Percentiles rank a stretch among this genome's conserved stretches.
These are phyloP conservation scores for Lactarius evosmus DNA, from an alignment of 768 basidiomycete species.

Conservation along the genomic window DNA sequence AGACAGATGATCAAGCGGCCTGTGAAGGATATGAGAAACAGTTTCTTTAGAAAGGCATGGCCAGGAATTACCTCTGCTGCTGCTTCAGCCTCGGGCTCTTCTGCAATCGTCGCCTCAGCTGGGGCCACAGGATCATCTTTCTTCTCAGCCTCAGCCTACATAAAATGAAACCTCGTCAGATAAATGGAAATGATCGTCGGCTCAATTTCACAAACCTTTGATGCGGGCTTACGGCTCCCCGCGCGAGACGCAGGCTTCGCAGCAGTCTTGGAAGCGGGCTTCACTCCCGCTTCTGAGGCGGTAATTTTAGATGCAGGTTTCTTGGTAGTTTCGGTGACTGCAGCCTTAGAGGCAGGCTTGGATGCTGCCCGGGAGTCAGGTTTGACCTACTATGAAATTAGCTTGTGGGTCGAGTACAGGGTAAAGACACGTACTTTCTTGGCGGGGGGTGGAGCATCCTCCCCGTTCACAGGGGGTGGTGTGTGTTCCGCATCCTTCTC, in stretches of 20 bases:
- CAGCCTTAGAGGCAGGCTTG: constrained; percentile 39
- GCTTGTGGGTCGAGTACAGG: constrained; percentile 16
- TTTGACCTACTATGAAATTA: constrained; percentile 20
- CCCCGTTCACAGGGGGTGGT: constrained; percentile 39
- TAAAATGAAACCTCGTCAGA: background rate
- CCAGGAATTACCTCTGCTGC: constrained; percentile 6
- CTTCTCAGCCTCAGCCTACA: constrained; percentile 24
- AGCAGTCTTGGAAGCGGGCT: constrained; percentile 36
- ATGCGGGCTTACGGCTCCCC: constrained; percentile 36
- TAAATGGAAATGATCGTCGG: constrained; percentile 18
- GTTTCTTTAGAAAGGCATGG: background rate
- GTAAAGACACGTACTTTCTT: constrained; percentile 53
- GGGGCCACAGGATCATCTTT: constrained; percentile 18
- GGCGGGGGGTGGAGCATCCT: constrained; percentile 49
- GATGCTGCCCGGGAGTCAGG: constrained; percentile 23
- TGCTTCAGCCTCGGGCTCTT: constrained; percentile 28
- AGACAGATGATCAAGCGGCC: constrained; percentile 18
- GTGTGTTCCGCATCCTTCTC: constrained; percentile 42
- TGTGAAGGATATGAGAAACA: constrained; percentile 8
- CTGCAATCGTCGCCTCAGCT: constrained; percentile 23
- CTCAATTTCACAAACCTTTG: constrained; percentile 31
- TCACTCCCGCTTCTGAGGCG: constrained; percentile 23
- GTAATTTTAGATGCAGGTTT: constrained; percentile 35
- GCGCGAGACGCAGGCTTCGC: constrained; percentile 31
- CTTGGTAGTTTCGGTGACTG: constrained; percentile 37